Base-by-base conservation (phyloP, 306 rosid species). In the Sechiopsis laciniata region DNA sequence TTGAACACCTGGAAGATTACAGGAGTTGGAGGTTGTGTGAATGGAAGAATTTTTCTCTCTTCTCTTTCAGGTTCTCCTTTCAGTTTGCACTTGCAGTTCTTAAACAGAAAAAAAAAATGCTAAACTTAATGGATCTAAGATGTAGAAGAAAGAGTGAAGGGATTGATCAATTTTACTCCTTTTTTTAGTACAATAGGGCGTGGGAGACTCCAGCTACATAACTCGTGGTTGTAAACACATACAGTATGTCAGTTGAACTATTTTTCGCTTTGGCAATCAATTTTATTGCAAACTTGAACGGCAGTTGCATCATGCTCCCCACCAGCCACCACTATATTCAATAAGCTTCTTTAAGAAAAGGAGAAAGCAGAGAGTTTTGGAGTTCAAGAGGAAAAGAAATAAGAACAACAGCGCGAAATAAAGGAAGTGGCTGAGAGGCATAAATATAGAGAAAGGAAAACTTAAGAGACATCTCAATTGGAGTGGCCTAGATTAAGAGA, bases 81-180 rank as follows among this genome's bases (percentile, higher is more conserved):
- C 19, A 60, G 66, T 60, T 26, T 60, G 10, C 66, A 60, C 37
- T 26, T 60, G 5, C 66, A 60, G 37, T 5, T 12, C n/a, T 26
- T 24, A 13, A 60, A 60, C 17, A 26, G 19, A 60, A 24, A 11
- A 14, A 14, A 26, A 32, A 32, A 32, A 32, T 32, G 72, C 32
- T 21, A 21, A 6, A 48, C 21, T 46, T 68, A 46, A 21, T 48
- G 13, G 73, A 68, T 48, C 19, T 21, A 21, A 21, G 73, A 46
- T 48, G 73, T 46, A 65, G 46, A 32, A 16, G 50, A 19, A 16
- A 40, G 71, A 21, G 63, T n/a, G 70, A n/a, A 37, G 70, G 26
- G 51, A 8, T 63, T 63, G 70, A 9, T 35, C 71, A 66, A 40
- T 42, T 66, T 6, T 67, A 46, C 56, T 20, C 56, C 7, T 37